Base-by-base conservation (phyloP, 306 rosid species). In the Inga oerstediana region DNA sequence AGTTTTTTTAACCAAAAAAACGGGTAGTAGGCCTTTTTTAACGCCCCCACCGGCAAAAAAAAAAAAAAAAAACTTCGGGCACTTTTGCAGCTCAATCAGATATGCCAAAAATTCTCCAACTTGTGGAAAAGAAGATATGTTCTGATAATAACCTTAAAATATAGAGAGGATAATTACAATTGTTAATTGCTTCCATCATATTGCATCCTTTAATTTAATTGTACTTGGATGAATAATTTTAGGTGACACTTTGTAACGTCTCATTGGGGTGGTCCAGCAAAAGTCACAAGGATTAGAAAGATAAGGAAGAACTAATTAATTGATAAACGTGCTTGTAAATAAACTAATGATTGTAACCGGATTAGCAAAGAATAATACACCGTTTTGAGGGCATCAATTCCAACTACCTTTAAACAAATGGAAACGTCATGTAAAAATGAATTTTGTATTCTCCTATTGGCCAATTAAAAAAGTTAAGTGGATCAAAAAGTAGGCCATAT, bases 401-500 rank as follows among this genome's bases (percentile, higher is more conserved):
- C 24, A 74, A 49, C 64, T 24, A 24, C 27, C 59, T 24, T 73
- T 48, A 48, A 72, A 45, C 39, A 46, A 72, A 24, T 22, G 43
- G 39, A 72, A 72, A 27, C 22, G 61, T 46, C 43, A 46, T 30
- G 34, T 24, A 72, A 46, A 19, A 2, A 70, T 10, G 52, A 70
- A 0, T 70, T 17, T 39, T 70, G 7, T 37, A 69, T 20, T 27
- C 16, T 10, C 6, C 74, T n/a, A 20, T 8, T 8, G 19, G 32
- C 1, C 30, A 58, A 24, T 8, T 22, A 62, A 72, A 71, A 45
- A 70, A 43, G 76, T 11, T 58, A 80, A 61, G 87, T 62, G 82
- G 80, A 68, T 58, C 75, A 65, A 83, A 88, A 88, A 83, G 91
- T 3, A 85, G 80, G 76, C 81, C 77, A 80, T 30, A n/a, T 46